These are phyloP conservation scores for Diplodia sapinea DNA, from an alignment of 2,329 filamentous ascomycete genomes.

Conservation along the genomic window DNA sequence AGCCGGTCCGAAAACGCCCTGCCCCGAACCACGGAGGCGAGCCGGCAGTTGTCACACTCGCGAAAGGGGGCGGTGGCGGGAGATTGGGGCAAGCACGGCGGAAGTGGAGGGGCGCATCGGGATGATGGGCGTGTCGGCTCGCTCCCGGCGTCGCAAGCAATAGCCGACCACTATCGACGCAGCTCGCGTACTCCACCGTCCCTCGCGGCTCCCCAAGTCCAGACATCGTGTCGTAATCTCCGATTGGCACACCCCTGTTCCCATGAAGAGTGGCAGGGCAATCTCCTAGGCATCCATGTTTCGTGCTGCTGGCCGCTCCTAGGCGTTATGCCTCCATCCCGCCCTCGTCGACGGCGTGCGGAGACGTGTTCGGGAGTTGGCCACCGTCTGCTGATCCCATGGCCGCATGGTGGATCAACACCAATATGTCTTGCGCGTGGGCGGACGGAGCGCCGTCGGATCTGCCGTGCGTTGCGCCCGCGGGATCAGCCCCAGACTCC, in stretches of 20 bases:
- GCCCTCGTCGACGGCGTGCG: background rate
- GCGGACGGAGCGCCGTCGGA: background rate
- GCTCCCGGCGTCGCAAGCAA: background rate
- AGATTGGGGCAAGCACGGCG: too few relatives aligned
- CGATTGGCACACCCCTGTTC: slow-evolving; percentile 3
- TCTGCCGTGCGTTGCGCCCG: background rate
- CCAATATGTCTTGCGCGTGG: background rate
- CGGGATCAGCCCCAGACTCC: background rate
- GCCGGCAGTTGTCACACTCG: background rate
- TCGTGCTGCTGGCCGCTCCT: background rate
- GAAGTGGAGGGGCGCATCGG: background rate
- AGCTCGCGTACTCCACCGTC: too few relatives aligned
- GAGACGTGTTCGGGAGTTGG: background rate
- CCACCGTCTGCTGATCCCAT: background rate
- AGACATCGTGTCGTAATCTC: slow-evolving; percentile 5
- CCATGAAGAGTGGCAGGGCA: background rate
- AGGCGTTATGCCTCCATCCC: background rate
- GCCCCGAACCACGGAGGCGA: background rate
- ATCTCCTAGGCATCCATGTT: background rate
- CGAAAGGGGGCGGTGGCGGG: too few relatives aligned
- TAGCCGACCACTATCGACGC: background rate
- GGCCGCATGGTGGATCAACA: slow-evolving; percentile 9
- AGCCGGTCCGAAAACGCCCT: slow-evolving; percentile 6
- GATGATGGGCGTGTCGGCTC: slow-evolving; percentile 1
- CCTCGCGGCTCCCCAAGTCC: too few relatives aligned